A percentile compares a stretch with the other conserved stretches of the same genome.
phyloP scores from a whole-genome alignment of 2,329 filamentous ascomycete species.

The Xylariaceae sp. region DNA sequence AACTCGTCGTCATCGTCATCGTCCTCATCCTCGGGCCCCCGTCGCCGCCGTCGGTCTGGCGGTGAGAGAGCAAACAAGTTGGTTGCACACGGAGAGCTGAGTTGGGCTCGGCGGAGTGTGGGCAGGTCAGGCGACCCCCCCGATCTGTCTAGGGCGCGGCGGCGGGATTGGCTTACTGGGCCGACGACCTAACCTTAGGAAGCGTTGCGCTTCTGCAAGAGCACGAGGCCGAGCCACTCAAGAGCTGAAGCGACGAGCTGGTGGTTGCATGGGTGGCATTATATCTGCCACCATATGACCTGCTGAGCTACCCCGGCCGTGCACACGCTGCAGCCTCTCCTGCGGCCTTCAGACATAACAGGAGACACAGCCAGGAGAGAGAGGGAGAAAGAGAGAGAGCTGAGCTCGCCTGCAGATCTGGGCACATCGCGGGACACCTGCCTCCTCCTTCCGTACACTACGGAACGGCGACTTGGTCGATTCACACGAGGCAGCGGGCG shows the following conservation, averaged over 20 bases:
- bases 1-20: too few relatives aligned
- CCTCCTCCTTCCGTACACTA: too few relatives aligned
- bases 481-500: too few relatives aligned
- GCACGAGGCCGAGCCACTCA: slow-evolving; percentile 24
- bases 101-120: slow-evolving; percentile 11
- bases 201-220: slow-evolving; percentile 24
- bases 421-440: too few relatives aligned
- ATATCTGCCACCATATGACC: slow-evolving; percentile 25
- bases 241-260: slow-evolving; percentile 18
- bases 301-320: slow-evolving; percentile 17
- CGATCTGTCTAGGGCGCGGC: slow-evolving; percentile 23
- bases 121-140: slow-evolving; percentile 26
- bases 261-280: slow-evolving; percentile 25
- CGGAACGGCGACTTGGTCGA: too few relatives aligned
- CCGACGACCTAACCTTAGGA: slow-evolving; percentile 17
- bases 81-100: too few relatives aligned
- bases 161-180: slow-evolving; percentile 26
- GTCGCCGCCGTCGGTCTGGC: background rate
- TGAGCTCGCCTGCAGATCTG: too few relatives aligned
- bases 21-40: too few relatives aligned
- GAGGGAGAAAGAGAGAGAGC: background rate
- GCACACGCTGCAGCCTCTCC: slow-evolving; percentile 12
- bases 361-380: background rate
- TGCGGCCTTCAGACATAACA: slow-evolving; percentile 9
- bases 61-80: background rate